Percentiles rank a stretch among this genome's conserved stretches.
Conservation (phyloP, 2,329 filamentous ascomycete genomes). For the Neurospora crassa region DNA sequence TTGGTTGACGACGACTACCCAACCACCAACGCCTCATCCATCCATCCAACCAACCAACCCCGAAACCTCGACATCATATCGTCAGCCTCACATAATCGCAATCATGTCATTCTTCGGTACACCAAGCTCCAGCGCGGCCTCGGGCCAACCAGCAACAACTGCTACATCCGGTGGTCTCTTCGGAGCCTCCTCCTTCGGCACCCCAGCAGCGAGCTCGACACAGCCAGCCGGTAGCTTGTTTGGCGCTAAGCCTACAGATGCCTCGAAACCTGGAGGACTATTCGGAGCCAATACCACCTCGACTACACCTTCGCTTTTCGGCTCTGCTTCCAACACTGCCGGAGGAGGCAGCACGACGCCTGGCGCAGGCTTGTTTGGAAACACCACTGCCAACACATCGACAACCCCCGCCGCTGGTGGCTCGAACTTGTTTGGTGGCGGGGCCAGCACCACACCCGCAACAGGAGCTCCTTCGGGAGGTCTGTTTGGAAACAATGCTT, state of each 20-base stretch:
- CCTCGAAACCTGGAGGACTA: slow-evolving; percentile 14
- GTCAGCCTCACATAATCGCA: neutral
- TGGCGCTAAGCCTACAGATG: neutral
- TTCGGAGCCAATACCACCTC: slow-evolving; percentile 25
- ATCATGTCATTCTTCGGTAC: slow-evolving; percentile 18
- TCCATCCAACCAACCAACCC: neutral
- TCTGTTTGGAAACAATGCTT: slow-evolving; percentile 5
- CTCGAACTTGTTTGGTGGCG: slow-evolving; percentile 24
- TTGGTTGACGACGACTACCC: neutral
- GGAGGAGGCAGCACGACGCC: slow-evolving; percentile 6
- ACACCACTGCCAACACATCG: slow-evolving; percentile 5
- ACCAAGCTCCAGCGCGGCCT: slow-evolving; percentile 13
- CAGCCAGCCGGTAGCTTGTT: slow-evolving; percentile 2
- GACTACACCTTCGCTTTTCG: slow-evolving; percentile 31
- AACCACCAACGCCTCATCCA: neutral
- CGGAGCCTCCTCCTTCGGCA: slow-evolving; percentile 18
- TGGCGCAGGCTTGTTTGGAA: slow-evolving; percentile 14
- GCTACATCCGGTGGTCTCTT: slow-evolving; percentile 15
- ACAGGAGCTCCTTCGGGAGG: slow-evolving; percentile 17
- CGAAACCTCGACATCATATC: neutral
- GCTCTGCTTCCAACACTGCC: slow-evolving; percentile 15
- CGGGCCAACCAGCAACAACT: slow-evolving; percentile 14
- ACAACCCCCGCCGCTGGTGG: slow-evolving; percentile 16
- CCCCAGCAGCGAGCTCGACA: slow-evolving; percentile 10
- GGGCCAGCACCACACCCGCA: slow-evolving; percentile 20